Evolutionary conservation across 2,329 filamentous ascomycete species (phyloP), one percentile per base, ranked within the genome.

Genomic region (Zalaria obscura): DNA sequence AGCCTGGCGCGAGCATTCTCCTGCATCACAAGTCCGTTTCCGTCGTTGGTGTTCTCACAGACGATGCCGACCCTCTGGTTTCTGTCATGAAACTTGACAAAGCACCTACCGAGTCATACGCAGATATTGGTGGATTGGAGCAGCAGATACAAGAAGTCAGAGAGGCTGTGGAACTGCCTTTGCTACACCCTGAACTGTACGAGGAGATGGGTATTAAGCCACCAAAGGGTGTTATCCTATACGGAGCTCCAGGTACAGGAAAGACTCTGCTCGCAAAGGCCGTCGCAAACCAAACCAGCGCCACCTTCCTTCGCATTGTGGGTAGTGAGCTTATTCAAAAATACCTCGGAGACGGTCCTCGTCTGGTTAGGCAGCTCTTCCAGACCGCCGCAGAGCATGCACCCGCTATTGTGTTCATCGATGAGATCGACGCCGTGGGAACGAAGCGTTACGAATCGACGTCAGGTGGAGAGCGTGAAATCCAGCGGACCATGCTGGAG

Each of bases 181-280:
- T 98, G 48, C 72, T 98, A 45, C 91, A 98, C 60, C 91, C 91
- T 0, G 91, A 98, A 65, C 69, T 98, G 40, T 98, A 98, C 65
- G 91, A 98, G 64, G 91, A 98, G 70, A 98, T 98, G 91, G 91
- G 91, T 57, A 96, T 98, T 73, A 98, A 98, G 66, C 91, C 91
- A 4, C 91, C 91, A 46, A 98, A 98, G 75, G 91, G 91, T 73
- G 91, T 98, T 54, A 98, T 98, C 56, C 80, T 98, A 26, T 98
- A 98, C 61, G 91, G 91, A 67, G 87, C 86, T 4, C 91, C 91
- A 0, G 91, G 91, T 63, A 98, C 91, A 5, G 91, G 91, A 64
- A 98, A 96, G 70, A 96, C 88, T 4, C 70, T 95, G 3, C 71
- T 98, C 44, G 91, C 91, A 47, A 96, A 96, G 69, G 91, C 91